A percentile compares a stretch with the other conserved stretches of the same genome.
These are phyloP conservation scores for Hypoxylon crocopeplum DNA, from an alignment of 495 filamentous ascomycete species.

Conservation along the genomic window DNA sequence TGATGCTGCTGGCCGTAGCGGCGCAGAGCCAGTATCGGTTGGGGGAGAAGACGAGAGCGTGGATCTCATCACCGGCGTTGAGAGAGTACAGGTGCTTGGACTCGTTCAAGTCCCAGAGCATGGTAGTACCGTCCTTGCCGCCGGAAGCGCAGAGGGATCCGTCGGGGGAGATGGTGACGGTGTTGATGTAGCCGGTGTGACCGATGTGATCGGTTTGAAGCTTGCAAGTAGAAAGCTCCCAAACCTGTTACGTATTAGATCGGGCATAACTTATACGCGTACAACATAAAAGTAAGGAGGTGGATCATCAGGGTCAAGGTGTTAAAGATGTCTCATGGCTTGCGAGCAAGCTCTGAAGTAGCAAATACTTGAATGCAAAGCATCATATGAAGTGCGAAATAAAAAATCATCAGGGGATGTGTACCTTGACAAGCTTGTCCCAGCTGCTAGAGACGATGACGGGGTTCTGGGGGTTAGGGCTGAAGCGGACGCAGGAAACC, in stretches of 20 bases:
- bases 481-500: slow-evolving; percentile 99
- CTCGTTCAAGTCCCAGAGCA: slow-evolving; percentile 99
- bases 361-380: slow-evolving; percentile 98
- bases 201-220: slow-evolving; percentile 99
- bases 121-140: slow-evolving; percentile 99
- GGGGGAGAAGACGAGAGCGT: slow-evolving; percentile 99
- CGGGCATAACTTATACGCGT: slow-evolving; percentile 8
- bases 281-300: slow-evolving; percentile 28
- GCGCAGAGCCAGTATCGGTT: slow-evolving; percentile 99
- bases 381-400: slow-evolving; percentile 71
- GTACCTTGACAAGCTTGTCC: slow-evolving; percentile 99
- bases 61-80: slow-evolving; percentile 99
- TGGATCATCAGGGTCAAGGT: slow-evolving; percentile 85
- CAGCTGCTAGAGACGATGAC: slow-evolving; percentile 98
- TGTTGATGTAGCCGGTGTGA: slow-evolving; percentile 99
- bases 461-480: slow-evolving; percentile 99
- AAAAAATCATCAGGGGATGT: slow-evolving; percentile 51
- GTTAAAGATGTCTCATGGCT: slow-evolving; percentile 97
- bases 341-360: slow-evolving; percentile 96
- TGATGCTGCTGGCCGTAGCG: slow-evolving; percentile 94
- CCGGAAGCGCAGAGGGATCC: slow-evolving; percentile 99
- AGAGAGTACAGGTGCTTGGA: slow-evolving; percentile 99
- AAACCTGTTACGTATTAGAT: slow-evolving; percentile 69
- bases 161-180: slow-evolving; percentile 99
- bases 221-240: slow-evolving; percentile 98